phyloP scores from a whole-genome alignment of 352 stramenopile genomes.

The Phytophthora constricta region DNA sequence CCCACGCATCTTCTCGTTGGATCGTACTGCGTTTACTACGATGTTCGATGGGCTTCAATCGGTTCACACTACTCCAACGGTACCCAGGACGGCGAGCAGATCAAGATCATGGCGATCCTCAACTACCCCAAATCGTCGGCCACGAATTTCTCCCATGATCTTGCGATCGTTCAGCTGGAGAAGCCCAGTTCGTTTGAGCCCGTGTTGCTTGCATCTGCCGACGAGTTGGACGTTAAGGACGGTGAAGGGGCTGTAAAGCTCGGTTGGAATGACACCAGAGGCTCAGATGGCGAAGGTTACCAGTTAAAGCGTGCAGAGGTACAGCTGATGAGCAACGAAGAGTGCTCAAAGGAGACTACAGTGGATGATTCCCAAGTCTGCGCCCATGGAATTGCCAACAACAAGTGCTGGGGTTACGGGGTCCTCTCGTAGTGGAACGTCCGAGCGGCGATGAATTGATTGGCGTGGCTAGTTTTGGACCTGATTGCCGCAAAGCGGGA shows the following conservation, averaged over 20 bases:
- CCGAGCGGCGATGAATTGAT: constrained; percentile 29
- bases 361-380: constrained; percentile 50
- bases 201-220: constrained; percentile 25
- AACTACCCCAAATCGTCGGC: neutral
- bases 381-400: constrained; percentile 32
- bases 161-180: constrained; percentile 33
- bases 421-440: constrained; percentile 41
- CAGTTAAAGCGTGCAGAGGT: constrained; percentile 41
- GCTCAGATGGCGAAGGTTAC: constrained; percentile 14
- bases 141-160: constrained; percentile 30
- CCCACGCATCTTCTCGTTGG: constrained; percentile 10
- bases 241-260: constrained; percentile 33
- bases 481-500: constrained; percentile 41
- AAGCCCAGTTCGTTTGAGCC: constrained; percentile 17
- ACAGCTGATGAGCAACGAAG: constrained; percentile 35
- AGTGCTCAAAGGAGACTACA: constrained; percentile 27
- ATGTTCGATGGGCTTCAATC: neutral
- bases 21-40: neutral
- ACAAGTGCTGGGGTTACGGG: constrained; percentile 57
- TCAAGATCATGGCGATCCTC: constrained; percentile 1
- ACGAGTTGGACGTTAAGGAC: constrained; percentile 16
- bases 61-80: constrained; percentile 16
- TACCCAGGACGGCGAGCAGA: constrained; percentile 15
- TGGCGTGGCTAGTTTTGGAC: constrained; percentile 55
- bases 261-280: constrained; percentile 31